These are phyloP conservation scores for Gilbertella persicaria DNA, from an alignment of 371 early-diverging fungal genomes.

Conservation along the genomic window DNA sequence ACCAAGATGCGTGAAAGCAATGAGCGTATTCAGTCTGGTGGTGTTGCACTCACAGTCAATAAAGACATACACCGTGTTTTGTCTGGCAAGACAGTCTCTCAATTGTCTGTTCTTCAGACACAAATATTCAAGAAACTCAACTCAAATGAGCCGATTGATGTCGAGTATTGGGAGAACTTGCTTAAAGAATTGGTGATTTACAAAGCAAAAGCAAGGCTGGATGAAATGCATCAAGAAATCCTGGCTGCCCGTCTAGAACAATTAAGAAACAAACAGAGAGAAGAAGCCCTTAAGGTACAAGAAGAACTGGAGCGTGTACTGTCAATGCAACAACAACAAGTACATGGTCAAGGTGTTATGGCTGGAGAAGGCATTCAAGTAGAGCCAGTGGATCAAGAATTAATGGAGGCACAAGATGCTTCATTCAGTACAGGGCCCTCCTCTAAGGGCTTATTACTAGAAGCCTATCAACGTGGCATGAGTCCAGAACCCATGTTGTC, in stretches of 20 bases:
- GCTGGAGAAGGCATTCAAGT: conserved; percentile 44
- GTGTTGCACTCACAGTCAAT: conserved; percentile 47
- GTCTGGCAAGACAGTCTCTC: conserved; percentile 70
- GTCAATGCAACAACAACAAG: conserved; percentile 53
- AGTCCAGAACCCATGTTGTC: conserved; percentile 61
- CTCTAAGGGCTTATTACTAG: conserved; percentile 17
- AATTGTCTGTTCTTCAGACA: conserved; percentile 69
- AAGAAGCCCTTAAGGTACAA: conserved; percentile 70
- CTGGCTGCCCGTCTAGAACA: conserved; percentile 73
- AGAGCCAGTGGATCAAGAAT: conserved; percentile 49
- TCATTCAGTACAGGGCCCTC: conserved; percentile 19
- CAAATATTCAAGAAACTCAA: conserved; percentile 76
- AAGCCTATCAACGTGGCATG: conserved; percentile 65
- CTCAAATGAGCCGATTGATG: conserved; percentile 77
- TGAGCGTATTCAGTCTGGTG: conserved; percentile 28
- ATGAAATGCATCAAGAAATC: conserved; percentile 74
- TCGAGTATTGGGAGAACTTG: conserved; percentile 93
- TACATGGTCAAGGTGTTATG: conserved; percentile 51
- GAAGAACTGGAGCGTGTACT: conserved; percentile 65
- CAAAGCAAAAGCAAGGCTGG: conserved; percentile 79
- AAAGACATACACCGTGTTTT: conserved; percentile 73
- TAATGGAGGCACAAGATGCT: conserved; percentile 46
- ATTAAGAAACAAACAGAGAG: conserved; percentile 61
- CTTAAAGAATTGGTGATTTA: conserved; percentile 77
- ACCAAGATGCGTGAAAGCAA: conserved; percentile 45